Base-by-base conservation (phyloP, 129 eudicot species). In the Ambrosia artemisiifolia region DNA sequence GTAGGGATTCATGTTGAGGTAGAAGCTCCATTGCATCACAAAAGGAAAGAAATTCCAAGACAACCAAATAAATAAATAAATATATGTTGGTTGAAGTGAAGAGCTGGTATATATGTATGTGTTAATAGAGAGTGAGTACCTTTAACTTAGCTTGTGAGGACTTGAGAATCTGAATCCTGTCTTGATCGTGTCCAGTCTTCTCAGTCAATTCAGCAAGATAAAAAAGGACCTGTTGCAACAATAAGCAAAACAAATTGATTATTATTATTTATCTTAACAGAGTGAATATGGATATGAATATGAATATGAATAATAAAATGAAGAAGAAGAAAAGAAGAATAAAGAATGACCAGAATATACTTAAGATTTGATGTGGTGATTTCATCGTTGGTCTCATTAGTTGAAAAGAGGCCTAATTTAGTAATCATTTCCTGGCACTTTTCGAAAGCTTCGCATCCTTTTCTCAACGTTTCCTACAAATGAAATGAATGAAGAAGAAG, bases 1-100 rank as follows among this genome's bases (percentile, higher is more conserved):
- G 80, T 28, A 35, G 93, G 65, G 81, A 50, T 85, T 94, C 98
- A 36, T 86, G 96, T 76, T 85, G 80, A 20, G 93, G 96, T 18
- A 94, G 77, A 81, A 94, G 97, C 75, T 90, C 98, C 98, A 94
- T 87, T 3, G 85, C 87, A 77, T 94, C 98, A 77, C 97, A 94
- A 72, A 94, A 94, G 44, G 97, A 74, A 43, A 90, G 59, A 67
- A 94, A 94, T 44, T 94, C 98, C 97, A 90, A 50, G 2, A 24
- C 28, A 24, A 0, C 28, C 28, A 24, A 24, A 24, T 24, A 24
- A 24, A 24, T 69, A 50, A 46, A 40, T 10, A 38, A 5, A 7
- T 9, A 38, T 6, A 38, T 7, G 43, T 40, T 40, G 44, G 44
- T 40, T 40, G 10, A 40, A 40, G 2, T 6, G 44, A 8, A 36